phyloP scores from a whole-genome alignment of 108 stramenopile species.

The Nitzschia putrida region DNA sequence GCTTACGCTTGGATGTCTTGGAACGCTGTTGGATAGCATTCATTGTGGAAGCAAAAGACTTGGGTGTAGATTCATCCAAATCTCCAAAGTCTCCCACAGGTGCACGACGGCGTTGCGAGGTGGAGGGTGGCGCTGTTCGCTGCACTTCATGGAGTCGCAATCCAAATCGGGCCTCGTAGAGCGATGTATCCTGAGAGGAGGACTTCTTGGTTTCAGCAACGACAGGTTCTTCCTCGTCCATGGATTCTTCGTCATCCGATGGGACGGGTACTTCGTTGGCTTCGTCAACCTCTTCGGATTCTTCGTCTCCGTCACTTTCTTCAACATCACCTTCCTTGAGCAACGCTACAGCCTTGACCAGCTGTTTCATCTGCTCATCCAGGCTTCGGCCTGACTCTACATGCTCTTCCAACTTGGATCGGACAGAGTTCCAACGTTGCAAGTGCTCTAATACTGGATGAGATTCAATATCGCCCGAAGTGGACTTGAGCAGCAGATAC shows the following conservation, averaged over 20 bases:
- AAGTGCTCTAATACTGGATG: constrained; percentile 83
- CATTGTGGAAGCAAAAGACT: constrained; percentile 58
- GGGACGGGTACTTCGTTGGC: constrained; percentile 8
- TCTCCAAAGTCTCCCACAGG: constrained; percentile 12
- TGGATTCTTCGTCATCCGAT: background rate
- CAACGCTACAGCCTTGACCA: constrained; percentile 73
- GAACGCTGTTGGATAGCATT: constrained; percentile 77
- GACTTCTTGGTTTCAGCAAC: background rate
- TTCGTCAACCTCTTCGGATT: constrained; percentile 1
- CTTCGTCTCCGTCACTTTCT: background rate
- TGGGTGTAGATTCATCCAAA: constrained; percentile 17
- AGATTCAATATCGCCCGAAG: constrained; percentile 41
- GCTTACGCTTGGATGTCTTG: constrained; percentile 19
- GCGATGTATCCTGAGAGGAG: constrained; percentile 15
- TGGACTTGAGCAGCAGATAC: constrained; percentile 78
- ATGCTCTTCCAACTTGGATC: constrained; percentile 57
- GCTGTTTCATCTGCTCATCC: constrained; percentile 55
- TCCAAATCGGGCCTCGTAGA: constrained; percentile 75
- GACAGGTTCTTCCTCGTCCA: background rate
- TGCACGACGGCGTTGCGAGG: constrained; percentile 21
- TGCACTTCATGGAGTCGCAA: constrained; percentile 65
- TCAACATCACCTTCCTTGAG: constrained; percentile 28
- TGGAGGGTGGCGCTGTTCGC: constrained; percentile 1
- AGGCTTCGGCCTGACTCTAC: constrained; percentile 60
- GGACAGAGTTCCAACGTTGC: constrained; percentile 60